These are phyloP conservation scores for Tripterygium wilfordii DNA, from an alignment of 177 flowering plant species.

Conservation along the genomic window DNA sequence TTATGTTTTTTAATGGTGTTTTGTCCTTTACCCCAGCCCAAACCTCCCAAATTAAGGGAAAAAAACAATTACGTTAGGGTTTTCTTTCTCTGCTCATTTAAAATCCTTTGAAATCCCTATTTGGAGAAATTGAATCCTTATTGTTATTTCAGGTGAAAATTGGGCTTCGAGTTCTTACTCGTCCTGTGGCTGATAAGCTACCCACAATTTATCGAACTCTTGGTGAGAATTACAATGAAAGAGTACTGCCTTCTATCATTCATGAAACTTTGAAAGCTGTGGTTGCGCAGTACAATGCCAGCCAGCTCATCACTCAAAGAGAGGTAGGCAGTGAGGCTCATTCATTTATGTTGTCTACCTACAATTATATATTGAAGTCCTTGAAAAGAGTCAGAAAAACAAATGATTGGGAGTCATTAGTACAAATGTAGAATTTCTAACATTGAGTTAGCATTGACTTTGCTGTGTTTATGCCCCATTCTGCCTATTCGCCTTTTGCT, in stretches of 20 bases:
- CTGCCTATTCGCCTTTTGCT: neutral
- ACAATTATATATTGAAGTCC: too few species aligned
- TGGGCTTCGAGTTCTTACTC: conserved; percentile 79
- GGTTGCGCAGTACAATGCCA: conserved; percentile 96
- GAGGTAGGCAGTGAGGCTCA: conserved; percentile 29
- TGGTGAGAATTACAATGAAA: conserved; percentile 82
- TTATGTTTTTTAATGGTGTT: too few species aligned
- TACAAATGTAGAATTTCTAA: too few species aligned
- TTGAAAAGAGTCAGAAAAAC: too few species aligned
- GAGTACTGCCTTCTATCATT: conserved; percentile 87
- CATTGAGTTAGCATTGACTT: too few species aligned
- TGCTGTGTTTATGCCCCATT: neutral
- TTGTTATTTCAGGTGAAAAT: conserved; percentile 76
- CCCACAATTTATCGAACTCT: conserved; percentile 49
- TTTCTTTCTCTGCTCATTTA: neutral
- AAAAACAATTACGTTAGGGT: neutral
- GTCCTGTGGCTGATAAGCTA: conserved; percentile 32
- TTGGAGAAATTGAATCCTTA: neutral
- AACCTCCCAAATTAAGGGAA: too few species aligned
- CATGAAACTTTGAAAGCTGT: conserved; percentile 95
- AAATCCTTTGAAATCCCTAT: too few species aligned
- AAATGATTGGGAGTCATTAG: too few species aligned
- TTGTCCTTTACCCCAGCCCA: too few species aligned
- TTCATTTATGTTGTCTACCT: too few species aligned
- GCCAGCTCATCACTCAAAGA: conserved; percentile 89